Base-by-base conservation (phyloP, 148 eudicot species). In the Spergularia bocconei region DNA sequence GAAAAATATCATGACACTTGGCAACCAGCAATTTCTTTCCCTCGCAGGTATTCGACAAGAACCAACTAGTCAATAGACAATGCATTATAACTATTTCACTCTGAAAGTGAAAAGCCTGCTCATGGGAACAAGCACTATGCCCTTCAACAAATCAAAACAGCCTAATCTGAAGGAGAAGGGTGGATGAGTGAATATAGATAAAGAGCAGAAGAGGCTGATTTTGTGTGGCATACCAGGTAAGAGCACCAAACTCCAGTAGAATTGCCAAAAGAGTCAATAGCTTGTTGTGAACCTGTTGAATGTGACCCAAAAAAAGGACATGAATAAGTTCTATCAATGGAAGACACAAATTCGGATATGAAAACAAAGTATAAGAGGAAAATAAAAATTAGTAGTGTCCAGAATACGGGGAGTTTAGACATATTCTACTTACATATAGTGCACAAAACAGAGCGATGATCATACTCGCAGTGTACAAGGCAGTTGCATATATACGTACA, bases 401-500 rank as follows among this genome's bases (percentile, higher is more conserved):
- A 13, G 4, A 20, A 21, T 41, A 41, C 13, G 29, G 51, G 72
- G 53, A 11, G 29, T 44, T 44, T 44, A 23, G 57, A 19, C 12
- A 75, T 25, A 14, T 63, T 59, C 50, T 67, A 75, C 98, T 86
- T 82, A 91, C 98, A 84, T 91, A 94, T 75, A 94, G 86, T 51
- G 97, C 96, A 80, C 96, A 94, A 77, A 94, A 94, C 78, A 94
- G 86, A 51, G 98, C 88, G 55, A 91, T 79, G 51, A 94, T 88
- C 81, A 91, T 90, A 82, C 98, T 94, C 29, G 93, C 95, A 74
- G 91, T 84, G 81, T 87, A 94, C 79, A 94, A 75, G 41, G 98
- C 95, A 58, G 98, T 94, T 63, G 97, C 98, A 82, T 94, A 94
- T 60, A 91, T 91, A 58, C 98, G 97, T 56, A 90, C 92, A 75